Evolutionary conservation across 352 stramenopile genomes (phyloP).

Genomic region (Globisporangium rhizosaccharum): DNA sequence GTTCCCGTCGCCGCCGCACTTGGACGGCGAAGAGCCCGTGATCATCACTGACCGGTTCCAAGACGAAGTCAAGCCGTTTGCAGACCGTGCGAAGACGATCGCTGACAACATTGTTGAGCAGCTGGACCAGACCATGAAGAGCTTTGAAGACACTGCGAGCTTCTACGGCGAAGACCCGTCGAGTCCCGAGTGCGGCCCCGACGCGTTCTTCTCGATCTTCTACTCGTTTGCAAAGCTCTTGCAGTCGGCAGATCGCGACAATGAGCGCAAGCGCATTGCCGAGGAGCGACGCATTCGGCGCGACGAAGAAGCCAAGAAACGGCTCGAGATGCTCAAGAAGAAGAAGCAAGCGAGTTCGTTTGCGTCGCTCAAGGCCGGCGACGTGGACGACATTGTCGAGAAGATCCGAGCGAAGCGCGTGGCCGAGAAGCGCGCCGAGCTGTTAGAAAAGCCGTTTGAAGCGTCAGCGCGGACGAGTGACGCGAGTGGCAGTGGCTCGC

Average conservation of each 20-base stretch:
- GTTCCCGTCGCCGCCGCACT: constrained; percentile 23
- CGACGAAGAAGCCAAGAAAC: constrained; percentile 77
- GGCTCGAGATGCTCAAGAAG: constrained; percentile 70
- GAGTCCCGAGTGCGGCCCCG: constrained; percentile 60
- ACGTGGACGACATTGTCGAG: constrained; percentile 80
- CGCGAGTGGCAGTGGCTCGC: neutral
- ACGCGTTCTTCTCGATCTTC: constrained; percentile 84
- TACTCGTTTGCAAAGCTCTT: constrained; percentile 82
- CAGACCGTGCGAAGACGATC: constrained; percentile 51
- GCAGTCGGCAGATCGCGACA: constrained; percentile 74
- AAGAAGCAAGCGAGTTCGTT: constrained; percentile 74
- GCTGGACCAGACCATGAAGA: constrained; percentile 55
- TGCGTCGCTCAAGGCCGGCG: constrained; percentile 65
- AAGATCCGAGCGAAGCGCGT: constrained; percentile 79
- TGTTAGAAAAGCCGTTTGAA: constrained; percentile 32
- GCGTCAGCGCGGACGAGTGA: neutral
- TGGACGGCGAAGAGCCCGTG: constrained; percentile 20
- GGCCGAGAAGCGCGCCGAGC: constrained; percentile 65
- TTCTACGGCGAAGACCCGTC: constrained; percentile 76
- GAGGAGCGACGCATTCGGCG: constrained; percentile 70
- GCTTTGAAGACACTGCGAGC: constrained; percentile 57
- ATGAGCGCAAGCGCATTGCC: constrained; percentile 78
- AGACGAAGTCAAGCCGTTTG: constrained; percentile 68
- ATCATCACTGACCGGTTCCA: constrained; percentile 69
- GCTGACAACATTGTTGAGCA: constrained; percentile 52